Evolutionary conservation across 495 filamentous ascomycete species (phyloP).

Genomic region (Trichoderma gamsii): DNA sequence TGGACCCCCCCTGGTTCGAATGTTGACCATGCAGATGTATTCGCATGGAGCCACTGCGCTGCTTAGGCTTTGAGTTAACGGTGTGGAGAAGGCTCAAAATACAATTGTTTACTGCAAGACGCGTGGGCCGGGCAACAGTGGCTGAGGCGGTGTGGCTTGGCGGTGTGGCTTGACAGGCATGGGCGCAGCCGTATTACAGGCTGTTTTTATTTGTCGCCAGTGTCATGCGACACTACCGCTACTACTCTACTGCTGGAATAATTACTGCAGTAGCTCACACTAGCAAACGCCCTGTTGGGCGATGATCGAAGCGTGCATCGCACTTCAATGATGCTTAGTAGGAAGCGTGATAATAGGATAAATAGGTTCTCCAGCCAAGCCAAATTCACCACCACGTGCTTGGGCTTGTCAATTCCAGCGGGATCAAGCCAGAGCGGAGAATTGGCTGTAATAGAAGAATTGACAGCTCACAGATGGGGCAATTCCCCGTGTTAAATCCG

Average conservation of each 20-base stretch:
- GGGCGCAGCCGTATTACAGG: not conserved
- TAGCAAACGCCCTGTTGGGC: not conserved
- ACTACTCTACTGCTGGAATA: not conserved
- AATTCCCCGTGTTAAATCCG: not conserved
- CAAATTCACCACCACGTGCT: not conserved
- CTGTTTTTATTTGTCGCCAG: not conserved
- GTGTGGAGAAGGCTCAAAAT: slow-evolving; percentile 1
- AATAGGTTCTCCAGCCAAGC: not conserved
- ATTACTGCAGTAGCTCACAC: not conserved
- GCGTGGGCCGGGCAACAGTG: slow-evolving; percentile 7
- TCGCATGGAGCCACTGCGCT: not conserved
- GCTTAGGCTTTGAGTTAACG: not conserved
- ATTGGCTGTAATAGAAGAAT: not conserved
- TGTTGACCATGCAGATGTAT: not conserved
- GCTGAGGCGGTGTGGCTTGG: not conserved
- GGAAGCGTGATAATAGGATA: not conserved
- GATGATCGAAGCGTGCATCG: not conserved
- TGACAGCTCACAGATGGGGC: not conserved
- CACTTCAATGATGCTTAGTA: not conserved
- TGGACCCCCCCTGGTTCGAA: not conserved
- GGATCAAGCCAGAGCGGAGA: too few species aligned
- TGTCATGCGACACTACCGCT: not conserved
- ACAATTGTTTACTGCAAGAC: slow-evolving; percentile 5
- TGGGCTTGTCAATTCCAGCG: too few species aligned
- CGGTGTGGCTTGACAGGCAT: not conserved